Percentiles rank a stretch among this genome's conserved stretches.
Conservation (phyloP, 192 early-diverging fungal species). For the Coemansia asiatica region DNA sequence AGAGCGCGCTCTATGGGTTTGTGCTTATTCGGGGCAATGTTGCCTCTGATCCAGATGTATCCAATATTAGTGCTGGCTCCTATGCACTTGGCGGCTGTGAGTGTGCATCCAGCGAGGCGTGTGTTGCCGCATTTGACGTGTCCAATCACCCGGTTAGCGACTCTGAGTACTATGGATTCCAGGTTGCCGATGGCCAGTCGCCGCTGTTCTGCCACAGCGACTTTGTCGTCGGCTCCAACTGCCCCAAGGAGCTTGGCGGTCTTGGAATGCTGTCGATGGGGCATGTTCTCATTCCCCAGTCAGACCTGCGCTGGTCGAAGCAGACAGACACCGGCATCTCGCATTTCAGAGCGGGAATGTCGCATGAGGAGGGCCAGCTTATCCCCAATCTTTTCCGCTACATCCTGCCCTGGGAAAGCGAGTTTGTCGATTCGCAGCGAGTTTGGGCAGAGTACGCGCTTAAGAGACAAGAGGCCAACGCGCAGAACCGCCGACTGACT, state of each 20-base stretch:
- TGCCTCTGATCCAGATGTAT: slow-evolving; percentile 18
- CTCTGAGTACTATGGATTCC: slow-evolving; percentile 47
- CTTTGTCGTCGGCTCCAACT: slow-evolving; percentile 60
- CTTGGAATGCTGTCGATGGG: slow-evolving; percentile 99
- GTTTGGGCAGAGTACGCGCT: slow-evolving; percentile 99
- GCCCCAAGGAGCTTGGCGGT: slow-evolving; percentile 93
- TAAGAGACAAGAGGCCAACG: slow-evolving; percentile 94
- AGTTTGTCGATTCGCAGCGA: slow-evolving; percentile 98
- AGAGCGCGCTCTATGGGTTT: slow-evolving; percentile 27
- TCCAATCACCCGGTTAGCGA: slow-evolving; percentile 15
- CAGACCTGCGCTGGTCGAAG: slow-evolving; percentile 93
- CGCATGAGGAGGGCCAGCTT: slow-evolving; percentile 93
- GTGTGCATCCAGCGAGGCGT: not conserved
- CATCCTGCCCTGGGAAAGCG: slow-evolving; percentile 97
- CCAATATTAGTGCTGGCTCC: slow-evolving; percentile 17
- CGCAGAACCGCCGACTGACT: slow-evolving; percentile 96
- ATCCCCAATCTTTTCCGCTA: slow-evolving; percentile 98
- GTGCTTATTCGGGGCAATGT: slow-evolving; percentile 33
- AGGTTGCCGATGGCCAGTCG: slow-evolving; percentile 44
- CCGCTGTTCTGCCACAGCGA: slow-evolving; percentile 54
- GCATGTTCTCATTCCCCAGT: slow-evolving; percentile 96
- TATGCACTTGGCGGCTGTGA: not conserved
- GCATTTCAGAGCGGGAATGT: slow-evolving; percentile 98
- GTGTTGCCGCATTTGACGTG: slow-evolving; percentile 27
- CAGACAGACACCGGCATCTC: slow-evolving; percentile 96